phyloP scores from a whole-genome alignment of 495 filamentous ascomycete genomes.

The Aspergillus ellipticus region DNA sequence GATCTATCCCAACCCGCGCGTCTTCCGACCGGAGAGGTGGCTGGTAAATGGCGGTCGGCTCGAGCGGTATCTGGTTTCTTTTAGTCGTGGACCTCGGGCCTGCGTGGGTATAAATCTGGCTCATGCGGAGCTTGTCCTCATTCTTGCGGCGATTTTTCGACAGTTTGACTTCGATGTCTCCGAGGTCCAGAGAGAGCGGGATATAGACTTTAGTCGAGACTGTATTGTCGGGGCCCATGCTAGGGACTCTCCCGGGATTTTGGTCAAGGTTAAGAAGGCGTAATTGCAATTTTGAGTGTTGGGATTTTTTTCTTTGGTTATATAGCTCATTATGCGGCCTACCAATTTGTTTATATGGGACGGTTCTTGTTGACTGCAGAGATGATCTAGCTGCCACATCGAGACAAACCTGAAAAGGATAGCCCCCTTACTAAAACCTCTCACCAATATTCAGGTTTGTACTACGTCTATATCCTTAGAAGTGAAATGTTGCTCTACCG shows the following conservation, averaged over 20 bases:
- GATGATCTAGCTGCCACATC: no score
- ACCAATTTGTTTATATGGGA: no score
- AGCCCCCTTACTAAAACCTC: no score
- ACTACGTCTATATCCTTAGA: no score
- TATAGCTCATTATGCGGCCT: no score
- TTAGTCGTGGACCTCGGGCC: not conserved
- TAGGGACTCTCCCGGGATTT: not conserved
- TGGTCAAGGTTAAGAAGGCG: constrained; percentile 1
- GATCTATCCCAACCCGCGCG: not conserved
- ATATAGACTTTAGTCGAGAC: constrained; percentile 1
- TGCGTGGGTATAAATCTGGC: constrained; percentile 1
- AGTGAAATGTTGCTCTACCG: no score
- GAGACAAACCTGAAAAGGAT: no score
- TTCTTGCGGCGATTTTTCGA: not conserved
- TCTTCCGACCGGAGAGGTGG: not conserved
- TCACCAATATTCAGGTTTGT: no score
- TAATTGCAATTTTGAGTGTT: no score
- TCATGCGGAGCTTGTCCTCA: not conserved
- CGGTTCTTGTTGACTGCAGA: no score
- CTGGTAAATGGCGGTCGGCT: not conserved
- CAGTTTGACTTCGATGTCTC: not conserved
- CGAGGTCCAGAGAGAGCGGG: not conserved
- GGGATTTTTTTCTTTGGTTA: no score
- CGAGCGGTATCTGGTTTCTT: not conserved
- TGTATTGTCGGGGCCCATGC: not conserved